Evolutionary conservation across 345 rosid species (phyloP).

Genomic region (Boechera stricta): DNA sequence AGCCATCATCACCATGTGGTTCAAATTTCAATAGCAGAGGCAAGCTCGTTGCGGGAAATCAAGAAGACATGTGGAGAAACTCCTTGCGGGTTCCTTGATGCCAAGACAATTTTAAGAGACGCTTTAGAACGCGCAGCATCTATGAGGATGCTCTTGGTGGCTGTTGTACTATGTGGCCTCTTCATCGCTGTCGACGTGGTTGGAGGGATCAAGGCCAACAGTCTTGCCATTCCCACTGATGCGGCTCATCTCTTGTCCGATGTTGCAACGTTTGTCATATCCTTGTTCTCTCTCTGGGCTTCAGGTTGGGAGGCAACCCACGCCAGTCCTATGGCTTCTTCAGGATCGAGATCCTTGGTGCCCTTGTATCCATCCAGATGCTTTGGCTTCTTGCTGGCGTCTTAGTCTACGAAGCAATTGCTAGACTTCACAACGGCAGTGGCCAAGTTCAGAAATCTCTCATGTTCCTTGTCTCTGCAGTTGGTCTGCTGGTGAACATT

Average conservation of each 20-base stretch:
- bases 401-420: constrained; percentile 64
- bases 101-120: constrained; percentile 42
- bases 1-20: neutral
- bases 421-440: constrained; percentile 39
- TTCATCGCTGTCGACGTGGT: constrained; percentile 51
- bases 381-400: constrained; percentile 70
- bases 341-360: constrained; percentile 64
- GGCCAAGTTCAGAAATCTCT: neutral
- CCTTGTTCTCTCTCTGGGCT: constrained; percentile 67
- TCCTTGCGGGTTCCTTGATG: constrained; percentile 13
- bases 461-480: neutral
- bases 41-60: neutral
- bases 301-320: constrained; percentile 65
- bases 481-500: neutral
- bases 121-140: constrained; percentile 49
- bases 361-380: constrained; percentile 62
- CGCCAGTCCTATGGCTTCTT: constrained; percentile 65
- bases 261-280: constrained; percentile 69
- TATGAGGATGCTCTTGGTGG: constrained; percentile 24
- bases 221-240: constrained; percentile 63
- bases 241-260: constrained; percentile 68
- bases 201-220: constrained; percentile 71
- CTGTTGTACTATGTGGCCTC: constrained; percentile 1
- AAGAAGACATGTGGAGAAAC: constrained; percentile 26
- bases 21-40: neutral